phyloP scores from a whole-genome alignment of 2,329 filamentous ascomycete genomes.

The Ophiostoma sp. region DNA sequence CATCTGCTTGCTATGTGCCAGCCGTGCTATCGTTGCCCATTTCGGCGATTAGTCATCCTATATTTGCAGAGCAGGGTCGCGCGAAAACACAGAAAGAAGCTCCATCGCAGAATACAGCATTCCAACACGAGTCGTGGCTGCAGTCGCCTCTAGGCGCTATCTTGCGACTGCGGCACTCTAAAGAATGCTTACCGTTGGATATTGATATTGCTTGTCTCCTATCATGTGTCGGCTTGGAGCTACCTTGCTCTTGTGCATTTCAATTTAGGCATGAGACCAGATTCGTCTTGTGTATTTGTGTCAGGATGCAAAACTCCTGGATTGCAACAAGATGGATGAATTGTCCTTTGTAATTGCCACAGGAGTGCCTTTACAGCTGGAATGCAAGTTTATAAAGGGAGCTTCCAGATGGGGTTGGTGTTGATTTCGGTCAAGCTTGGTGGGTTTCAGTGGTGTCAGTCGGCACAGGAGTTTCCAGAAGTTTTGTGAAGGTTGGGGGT shows the following conservation, averaged over 20 bases:
- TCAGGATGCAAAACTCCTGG: not conserved
- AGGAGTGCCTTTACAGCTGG: not conserved
- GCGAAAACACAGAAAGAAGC: not conserved
- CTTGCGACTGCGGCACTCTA: not conserved
- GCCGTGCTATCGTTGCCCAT: too few relatives aligned
- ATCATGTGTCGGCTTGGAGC: not conserved
- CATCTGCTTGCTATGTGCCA: not conserved
- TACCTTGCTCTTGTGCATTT: not conserved
- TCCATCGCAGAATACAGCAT: not conserved
- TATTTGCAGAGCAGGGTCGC: not conserved
- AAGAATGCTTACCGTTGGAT: not conserved
- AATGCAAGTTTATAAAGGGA: not conserved
- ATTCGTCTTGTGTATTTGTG: too few relatives aligned
- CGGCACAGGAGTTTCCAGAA: not conserved
- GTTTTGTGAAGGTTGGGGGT: not conserved
- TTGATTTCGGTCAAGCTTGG: conserved; percentile 9
- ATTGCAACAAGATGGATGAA: not conserved
- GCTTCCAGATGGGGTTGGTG: conserved; percentile 9
- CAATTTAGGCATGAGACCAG: not conserved
- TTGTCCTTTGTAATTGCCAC: not conserved
- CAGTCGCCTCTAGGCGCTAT: not conserved
- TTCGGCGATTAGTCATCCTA: not conserved
- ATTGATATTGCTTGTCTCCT: not conserved
- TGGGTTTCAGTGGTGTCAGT: conserved; percentile 5
- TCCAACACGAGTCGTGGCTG: not conserved